Evolutionary conservation across 192 early-diverging fungal species (phyloP).

Genomic region (Phycomyces blakesleeanus): DNA sequence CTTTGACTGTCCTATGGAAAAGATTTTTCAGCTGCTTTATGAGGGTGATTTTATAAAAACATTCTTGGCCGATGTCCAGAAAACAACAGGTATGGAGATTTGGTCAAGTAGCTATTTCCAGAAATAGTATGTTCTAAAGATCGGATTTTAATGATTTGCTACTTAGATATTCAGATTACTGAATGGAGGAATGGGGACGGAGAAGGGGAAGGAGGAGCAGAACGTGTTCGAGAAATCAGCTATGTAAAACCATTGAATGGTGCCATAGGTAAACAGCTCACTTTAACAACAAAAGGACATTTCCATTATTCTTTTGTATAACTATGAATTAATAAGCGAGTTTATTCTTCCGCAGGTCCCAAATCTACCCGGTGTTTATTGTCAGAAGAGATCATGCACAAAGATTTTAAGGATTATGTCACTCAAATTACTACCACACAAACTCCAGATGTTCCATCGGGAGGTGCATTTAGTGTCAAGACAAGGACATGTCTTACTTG

Average conservation of each 20-base stretch:
- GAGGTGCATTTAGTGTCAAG: conserved; percentile 47
- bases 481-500: conserved; percentile 48
- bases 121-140: too few species aligned
- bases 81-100: neutral
- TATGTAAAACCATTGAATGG: conserved; percentile 36
- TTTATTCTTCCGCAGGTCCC: conserved; percentile 6
- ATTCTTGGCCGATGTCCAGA: conserved; percentile 10
- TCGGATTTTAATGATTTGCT: too few species aligned
- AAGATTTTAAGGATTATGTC: conserved; percentile 46
- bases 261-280: conserved; percentile 22
- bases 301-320: conserved; percentile 16
- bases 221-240: conserved; percentile 16
- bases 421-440: conserved; percentile 44
- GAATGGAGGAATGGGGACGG: conserved; percentile 22
- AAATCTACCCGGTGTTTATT: conserved; percentile 48
- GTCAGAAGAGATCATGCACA: conserved; percentile 43
- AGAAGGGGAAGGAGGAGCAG: neutral
- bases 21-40: conserved; percentile 2
- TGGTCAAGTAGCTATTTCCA: too few species aligned
- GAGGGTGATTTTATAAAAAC: neutral
- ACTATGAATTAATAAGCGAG: conserved; percentile 33
- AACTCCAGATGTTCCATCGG: conserved; percentile 60
- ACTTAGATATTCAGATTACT: conserved; percentile 26
- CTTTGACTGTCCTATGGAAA: conserved; percentile 4
- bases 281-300: neutral